Base-by-base conservation (phyloP, 2,329 filamentous ascomycete genomes). In the Ophiostoma sp. region DNA sequence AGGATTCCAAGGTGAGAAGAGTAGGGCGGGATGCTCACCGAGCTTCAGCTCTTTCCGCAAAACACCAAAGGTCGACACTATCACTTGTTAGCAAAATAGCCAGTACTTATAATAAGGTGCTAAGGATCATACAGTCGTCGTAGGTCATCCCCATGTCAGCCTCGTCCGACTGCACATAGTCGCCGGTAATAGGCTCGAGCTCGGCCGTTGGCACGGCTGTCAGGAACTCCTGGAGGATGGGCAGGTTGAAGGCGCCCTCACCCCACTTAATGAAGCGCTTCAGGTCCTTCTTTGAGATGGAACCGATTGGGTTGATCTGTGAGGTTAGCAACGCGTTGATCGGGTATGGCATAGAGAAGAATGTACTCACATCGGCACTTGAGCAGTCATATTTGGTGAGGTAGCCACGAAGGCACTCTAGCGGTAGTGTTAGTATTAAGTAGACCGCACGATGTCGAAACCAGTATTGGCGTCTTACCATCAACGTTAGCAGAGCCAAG, bases 191-290 rank as follows among this genome's bases (percentile, higher is more conserved):
- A 7, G 89, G 89, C 73, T 89, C 77, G 1, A 85, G 79, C 74
- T 89, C 87, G 4, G 87, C 86, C 0, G 86, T 88, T 3, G 87
- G 87, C 0, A 81, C 79, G 0, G 87, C 89, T 12, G 81, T 80
- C 52, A 93, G 76, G 78, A 93, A 93, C 9, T 85, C 82, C 9
- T 85, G 76, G 1, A 92, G 82, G 67, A 89, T 85, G 0, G 88
- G 87, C 0, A 93, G 77, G 5, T 83, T 76, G 74, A 90, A 92
- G 47, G 82, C 78, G 18, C 75, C 78, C 66, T 80, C 76, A 2
- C 87, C 84, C 82, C 85, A 92, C n/a, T 78, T 79, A 69, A 92
- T 89, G 78, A 93, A 92, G 9, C 83, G 78, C 76, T 90, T 91
- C 1, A 92, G 79, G 73, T 93, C 90, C 27, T 68, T 72, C 76